A percentile compares a stretch with the other conserved stretches of the same genome.
Evolutionary conservation across 2,329 filamentous ascomycete species (phyloP).

Genomic region (Stagonosporopsis chrysanthemi): DNA sequence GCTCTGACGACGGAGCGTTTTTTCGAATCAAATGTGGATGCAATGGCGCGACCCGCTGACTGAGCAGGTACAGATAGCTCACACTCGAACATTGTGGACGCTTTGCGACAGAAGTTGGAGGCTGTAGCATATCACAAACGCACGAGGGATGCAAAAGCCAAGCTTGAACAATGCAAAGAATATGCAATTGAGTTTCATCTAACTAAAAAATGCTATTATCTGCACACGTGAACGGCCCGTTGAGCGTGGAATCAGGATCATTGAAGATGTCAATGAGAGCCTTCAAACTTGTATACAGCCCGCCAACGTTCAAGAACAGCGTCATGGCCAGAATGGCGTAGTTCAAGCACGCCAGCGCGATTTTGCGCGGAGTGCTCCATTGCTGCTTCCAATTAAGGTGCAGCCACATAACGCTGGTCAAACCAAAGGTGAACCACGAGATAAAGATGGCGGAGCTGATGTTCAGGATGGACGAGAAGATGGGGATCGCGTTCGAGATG

Average conservation of each 20-base stretch:
- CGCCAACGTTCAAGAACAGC: conserved; percentile 36
- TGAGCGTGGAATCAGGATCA: conserved; percentile 32
- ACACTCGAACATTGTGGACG: too few species aligned
- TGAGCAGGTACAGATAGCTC: too few species aligned
- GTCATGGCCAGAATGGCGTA: conserved; percentile 49
- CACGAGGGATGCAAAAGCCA: background rate
- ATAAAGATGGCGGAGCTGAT: conserved; percentile 66
- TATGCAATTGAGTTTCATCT: conserved; percentile 3
- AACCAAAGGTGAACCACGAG: conserved; percentile 69
- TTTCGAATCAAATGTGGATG: too few species aligned
- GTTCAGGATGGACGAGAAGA: conserved; percentile 69
- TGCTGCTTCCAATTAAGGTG: conserved; percentile 54
- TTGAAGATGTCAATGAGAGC: conserved; percentile 40
- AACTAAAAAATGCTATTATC: conserved; percentile 42
- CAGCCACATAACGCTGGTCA: conserved; percentile 57
- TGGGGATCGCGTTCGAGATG: conserved; percentile 54
- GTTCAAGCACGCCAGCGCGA: conserved; percentile 55
- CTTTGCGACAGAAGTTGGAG: background rate
- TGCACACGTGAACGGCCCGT: conserved; percentile 40
- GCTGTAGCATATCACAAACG: background rate
- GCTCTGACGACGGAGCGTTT: too few species aligned
- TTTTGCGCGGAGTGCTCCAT: conserved; percentile 48
- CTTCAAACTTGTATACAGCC: conserved; percentile 37
- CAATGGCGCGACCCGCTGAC: too few species aligned
- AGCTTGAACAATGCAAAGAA: background rate